Evolutionary conservation across 805 yeast genomes (phyloP).

Genomic region (Ogataea wickerhamii): DNA sequence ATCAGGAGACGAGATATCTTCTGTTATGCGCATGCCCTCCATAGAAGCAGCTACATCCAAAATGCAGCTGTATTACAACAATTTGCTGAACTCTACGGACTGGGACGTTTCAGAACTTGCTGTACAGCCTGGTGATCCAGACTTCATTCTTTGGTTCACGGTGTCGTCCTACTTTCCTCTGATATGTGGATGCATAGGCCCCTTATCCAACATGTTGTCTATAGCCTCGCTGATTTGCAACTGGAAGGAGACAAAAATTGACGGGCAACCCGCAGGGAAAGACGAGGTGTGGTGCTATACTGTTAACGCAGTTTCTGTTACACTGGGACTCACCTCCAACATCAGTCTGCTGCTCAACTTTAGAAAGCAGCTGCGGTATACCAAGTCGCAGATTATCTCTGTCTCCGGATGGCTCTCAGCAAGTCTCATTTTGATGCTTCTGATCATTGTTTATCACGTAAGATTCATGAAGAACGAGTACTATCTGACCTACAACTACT

Average conservation of each 20-base stretch:
- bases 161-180: constrained; percentile 71
- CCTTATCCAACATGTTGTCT: constrained; percentile 71
- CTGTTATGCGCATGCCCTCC: neutral
- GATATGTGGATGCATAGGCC: constrained; percentile 74
- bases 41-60: constrained; percentile 5
- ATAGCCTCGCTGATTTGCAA: constrained; percentile 65
- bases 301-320: constrained; percentile 61
- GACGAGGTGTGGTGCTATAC: constrained; percentile 45
- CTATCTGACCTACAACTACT: constrained; percentile 24
- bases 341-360: constrained; percentile 68
- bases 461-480: constrained; percentile 19
- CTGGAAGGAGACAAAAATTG: constrained; percentile 45
- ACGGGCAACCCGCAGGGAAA: constrained; percentile 19
- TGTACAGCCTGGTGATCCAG: constrained; percentile 32
- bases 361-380: constrained; percentile 52
- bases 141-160: constrained; percentile 51
- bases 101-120: constrained; percentile 31
- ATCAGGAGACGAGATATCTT: neutral
- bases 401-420: constrained; percentile 66
- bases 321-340: constrained; percentile 66
- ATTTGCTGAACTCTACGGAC: constrained; percentile 24
- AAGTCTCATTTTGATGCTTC: constrained; percentile 46
- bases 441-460: constrained; percentile 35
- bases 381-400: constrained; percentile 58
- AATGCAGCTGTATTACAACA: constrained; percentile 23